phyloP scores from a whole-genome alignment of 306 rosid genomes.

The Ziziphus jujuba region DNA sequence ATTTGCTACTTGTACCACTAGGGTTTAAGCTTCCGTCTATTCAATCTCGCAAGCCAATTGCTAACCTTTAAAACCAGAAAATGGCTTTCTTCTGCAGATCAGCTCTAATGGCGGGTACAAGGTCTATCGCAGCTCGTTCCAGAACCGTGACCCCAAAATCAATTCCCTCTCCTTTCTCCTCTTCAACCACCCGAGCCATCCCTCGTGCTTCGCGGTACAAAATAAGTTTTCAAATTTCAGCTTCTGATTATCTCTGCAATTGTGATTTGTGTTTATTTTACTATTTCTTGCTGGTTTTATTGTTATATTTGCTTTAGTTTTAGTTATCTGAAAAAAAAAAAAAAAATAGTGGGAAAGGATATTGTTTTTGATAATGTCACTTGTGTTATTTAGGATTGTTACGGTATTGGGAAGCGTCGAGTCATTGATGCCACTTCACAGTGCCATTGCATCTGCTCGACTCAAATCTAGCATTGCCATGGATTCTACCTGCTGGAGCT shows the following conservation, averaged over 20 bases:
- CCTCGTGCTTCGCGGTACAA: constrained; percentile 59
- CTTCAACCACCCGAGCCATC: constrained; percentile 41
- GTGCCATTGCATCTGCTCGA: constrained; percentile 79
- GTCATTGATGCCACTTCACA: constrained; percentile 87
- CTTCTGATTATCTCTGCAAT: not conserved
- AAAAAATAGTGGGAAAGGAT: not conserved
- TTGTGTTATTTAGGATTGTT: constrained; percentile 48
- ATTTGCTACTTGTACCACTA: not conserved
- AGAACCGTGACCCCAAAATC: constrained; percentile 38
- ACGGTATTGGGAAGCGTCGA: constrained; percentile 63
- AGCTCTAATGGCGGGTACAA: constrained; percentile 52
- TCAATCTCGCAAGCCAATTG: not conserved
- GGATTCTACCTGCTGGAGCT: constrained; percentile 78
- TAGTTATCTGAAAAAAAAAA: no score
- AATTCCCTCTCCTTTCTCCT: constrained; percentile 39
- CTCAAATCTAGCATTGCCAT: constrained; percentile 77
- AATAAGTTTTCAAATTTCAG: not conserved
- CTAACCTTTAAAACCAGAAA: constrained; percentile 9
- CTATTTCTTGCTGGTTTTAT: not conserved
- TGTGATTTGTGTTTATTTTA: not conserved
- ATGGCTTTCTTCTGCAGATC: constrained; percentile 74
- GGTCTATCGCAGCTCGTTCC: constrained; percentile 51
- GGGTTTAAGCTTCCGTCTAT: constrained; percentile 38
- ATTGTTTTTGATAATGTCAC: not conserved
- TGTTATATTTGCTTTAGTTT: not conserved